Percentiles rank a stretch among this genome's conserved stretches.
Conservation (phyloP, 2,329 filamentous ascomycete species). For the Nemania diffusa region DNA sequence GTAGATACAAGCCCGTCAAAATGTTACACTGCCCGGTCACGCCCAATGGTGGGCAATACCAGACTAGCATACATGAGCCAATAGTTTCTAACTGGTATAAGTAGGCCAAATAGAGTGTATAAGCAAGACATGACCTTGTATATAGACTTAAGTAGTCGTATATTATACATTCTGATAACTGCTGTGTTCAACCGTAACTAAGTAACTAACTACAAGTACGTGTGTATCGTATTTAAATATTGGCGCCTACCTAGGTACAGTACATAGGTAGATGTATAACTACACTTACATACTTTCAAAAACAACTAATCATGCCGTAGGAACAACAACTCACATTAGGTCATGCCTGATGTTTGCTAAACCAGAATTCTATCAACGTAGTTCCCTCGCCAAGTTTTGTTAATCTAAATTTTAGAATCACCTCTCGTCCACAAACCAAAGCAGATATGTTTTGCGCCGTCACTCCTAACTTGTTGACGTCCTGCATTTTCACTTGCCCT, state of each 20-base stretch:
- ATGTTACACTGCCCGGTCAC: not conserved
- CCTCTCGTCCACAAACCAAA: not conserved
- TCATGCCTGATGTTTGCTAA: not conserved
- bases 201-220: too few relatives aligned
- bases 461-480: not conserved
- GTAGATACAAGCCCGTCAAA: slow-evolving; percentile 11
- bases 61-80: not conserved
- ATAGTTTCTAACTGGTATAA: not conserved
- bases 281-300: not conserved
- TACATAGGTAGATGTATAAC: not conserved
- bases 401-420: not conserved
- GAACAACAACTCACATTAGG: not conserved
- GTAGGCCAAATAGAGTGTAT: not conserved
- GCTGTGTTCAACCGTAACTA: not conserved
- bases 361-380: not conserved
- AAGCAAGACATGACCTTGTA: not conserved
- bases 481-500: not conserved
- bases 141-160: not conserved
- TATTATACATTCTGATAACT: not conserved
- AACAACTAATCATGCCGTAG: not conserved
- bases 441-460: not conserved
- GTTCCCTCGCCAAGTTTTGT: not conserved
- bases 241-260: not conserved
- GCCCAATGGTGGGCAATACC: not conserved
- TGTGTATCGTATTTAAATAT: not conserved